Evolutionary conservation across 2,329 filamentous ascomycete species (phyloP).

Genomic region (Neopestalotiopsis sp.): DNA sequence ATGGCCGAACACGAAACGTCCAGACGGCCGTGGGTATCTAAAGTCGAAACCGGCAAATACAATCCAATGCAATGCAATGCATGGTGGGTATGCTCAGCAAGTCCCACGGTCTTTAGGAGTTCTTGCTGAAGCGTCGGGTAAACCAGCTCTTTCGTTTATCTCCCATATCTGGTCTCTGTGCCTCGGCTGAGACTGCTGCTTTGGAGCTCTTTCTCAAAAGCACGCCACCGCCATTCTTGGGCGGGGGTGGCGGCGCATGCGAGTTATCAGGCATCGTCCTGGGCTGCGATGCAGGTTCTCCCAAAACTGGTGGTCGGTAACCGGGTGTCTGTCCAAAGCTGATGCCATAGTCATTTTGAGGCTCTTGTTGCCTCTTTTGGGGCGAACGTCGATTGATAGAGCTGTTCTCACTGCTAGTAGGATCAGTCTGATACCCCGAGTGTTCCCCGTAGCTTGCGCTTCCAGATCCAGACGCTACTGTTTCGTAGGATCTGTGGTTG

Average conservation of each 20-base stretch:
- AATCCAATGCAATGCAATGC: background rate
- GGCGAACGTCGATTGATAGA: constrained; percentile 78
- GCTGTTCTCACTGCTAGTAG: constrained; percentile 87
- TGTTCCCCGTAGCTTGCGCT: constrained; percentile 76
- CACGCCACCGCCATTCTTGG: constrained; percentile 31
- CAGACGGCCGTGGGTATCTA: constrained; percentile 18
- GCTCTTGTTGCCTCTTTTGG: constrained; percentile 57
- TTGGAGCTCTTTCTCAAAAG: constrained; percentile 34
- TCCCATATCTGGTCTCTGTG: constrained; percentile 36
- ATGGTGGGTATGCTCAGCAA: constrained; percentile 1
- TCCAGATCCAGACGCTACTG: constrained; percentile 74
- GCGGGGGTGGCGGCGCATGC: constrained; percentile 30
- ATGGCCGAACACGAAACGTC: background rate
- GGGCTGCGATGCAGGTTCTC: constrained; percentile 23
- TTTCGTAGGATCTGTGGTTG: constrained; percentile 86
- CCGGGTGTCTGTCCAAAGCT: constrained; percentile 51
- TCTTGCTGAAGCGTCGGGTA: constrained; percentile 78
- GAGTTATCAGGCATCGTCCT: constrained; percentile 26
- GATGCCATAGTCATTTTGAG: constrained; percentile 69
- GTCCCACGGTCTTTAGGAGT: constrained; percentile 34
- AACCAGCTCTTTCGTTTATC: constrained; percentile 95
- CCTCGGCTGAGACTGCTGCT: constrained; percentile 23
- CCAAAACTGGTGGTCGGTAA: constrained; percentile 48
- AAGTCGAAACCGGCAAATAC: constrained; percentile 7
- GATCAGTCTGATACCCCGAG: constrained; percentile 82